Evolutionary conservation across 345 rosid species (phyloP).

Genomic region (Ailanthus altissimus): DNA sequence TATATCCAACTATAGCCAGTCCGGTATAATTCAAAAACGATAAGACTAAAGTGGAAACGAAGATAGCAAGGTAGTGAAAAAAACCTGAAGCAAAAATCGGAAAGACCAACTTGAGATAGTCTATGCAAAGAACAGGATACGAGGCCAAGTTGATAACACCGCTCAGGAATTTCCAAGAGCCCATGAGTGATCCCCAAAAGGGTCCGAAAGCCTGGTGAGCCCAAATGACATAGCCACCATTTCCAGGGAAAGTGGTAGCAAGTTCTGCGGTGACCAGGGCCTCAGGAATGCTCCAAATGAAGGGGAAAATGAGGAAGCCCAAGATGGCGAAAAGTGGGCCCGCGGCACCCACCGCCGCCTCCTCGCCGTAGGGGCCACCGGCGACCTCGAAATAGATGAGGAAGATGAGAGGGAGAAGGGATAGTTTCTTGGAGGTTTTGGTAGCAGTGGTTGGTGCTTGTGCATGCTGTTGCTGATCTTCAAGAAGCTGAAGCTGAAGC

Average conservation of each 20-base stretch:
- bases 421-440: constrained; percentile 44
- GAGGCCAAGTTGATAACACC: constrained; percentile 84
- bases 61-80: constrained; percentile 47
- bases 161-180: constrained; percentile 76
- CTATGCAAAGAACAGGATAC: constrained; percentile 67
- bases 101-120: constrained; percentile 51
- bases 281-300: constrained; percentile 89
- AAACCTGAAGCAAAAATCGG: constrained; percentile 57
- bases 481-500: background rate
- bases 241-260: constrained; percentile 80
- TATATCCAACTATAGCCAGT: constrained; percentile 69
- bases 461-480: constrained; percentile 1
- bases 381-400: constrained; percentile 92
- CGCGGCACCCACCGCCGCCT: constrained; percentile 71
- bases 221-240: constrained; percentile 89
- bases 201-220: constrained; percentile 78
- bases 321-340: constrained; percentile 71
- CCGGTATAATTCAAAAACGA: constrained; percentile 77
- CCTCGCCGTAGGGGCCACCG: constrained; percentile 85
- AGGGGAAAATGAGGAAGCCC: constrained; percentile 76
- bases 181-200: constrained; percentile 74
- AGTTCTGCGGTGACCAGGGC: constrained; percentile 90
- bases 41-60: constrained; percentile 42
- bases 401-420: constrained; percentile 77
- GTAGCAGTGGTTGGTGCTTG: constrained; percentile 22